Percentiles rank a stretch among this genome's conserved stretches.
These are phyloP conservation scores for Pythium insidiosum DNA, from an alignment of 352 stramenopile genomes.

Conservation along the genomic window DNA sequence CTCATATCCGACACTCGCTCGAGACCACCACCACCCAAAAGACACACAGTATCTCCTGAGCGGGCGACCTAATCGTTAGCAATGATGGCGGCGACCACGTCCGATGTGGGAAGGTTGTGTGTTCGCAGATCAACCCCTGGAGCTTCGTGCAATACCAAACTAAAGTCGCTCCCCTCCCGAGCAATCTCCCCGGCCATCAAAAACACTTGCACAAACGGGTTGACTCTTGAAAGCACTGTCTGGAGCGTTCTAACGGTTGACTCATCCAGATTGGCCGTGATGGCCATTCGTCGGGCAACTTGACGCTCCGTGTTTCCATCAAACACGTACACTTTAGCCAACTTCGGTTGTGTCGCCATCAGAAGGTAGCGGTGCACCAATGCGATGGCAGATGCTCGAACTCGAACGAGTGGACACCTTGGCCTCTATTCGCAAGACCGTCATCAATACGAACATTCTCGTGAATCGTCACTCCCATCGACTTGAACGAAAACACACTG, in stretches of 20 bases:
- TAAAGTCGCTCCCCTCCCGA: neutral
- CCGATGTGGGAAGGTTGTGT: neutral
- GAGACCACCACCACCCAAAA: neutral
- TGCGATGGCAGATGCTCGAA: neutral
- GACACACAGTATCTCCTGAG: neutral
- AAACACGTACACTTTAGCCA: neutral
- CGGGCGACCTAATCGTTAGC: neutral
- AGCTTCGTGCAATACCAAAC: neutral
- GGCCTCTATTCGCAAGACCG: neutral
- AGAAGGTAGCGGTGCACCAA: neutral
- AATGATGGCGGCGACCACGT: neutral
- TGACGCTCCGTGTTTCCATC: neutral
- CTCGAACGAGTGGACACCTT: neutral
- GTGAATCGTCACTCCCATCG: neutral
- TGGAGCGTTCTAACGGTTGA: neutral
- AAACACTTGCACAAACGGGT: neutral
- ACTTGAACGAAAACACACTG: neutral
- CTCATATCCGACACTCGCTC: too few species aligned
- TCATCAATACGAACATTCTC: neutral
- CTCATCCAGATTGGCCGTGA: neutral
- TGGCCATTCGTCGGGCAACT: neutral
- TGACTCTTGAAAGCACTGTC: neutral
- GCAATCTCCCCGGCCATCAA: neutral
- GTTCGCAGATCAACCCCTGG: neutral
- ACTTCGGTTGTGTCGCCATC: neutral